Percentiles rank a stretch among this genome's conserved stretches.
Conservation (phyloP, 257 asterid genomes). For the Thymus mandschuricus region DNA sequence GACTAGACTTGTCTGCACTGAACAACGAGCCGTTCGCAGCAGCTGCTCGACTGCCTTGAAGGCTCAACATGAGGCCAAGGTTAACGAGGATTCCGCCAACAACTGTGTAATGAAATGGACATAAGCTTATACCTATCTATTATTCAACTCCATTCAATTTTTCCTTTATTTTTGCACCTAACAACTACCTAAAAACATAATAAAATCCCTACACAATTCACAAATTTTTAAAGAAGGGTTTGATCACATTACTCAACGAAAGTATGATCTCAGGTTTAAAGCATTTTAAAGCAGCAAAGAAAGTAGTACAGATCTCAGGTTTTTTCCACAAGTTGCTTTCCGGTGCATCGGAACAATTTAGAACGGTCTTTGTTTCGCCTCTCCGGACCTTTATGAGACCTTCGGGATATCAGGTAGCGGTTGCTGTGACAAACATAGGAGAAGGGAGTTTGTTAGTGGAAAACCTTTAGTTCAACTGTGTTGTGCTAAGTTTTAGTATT, state of each 20-base stretch:
- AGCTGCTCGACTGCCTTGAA: too few species aligned
- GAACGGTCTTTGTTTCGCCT: background rate
- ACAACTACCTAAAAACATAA: background rate
- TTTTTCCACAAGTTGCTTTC: background rate
- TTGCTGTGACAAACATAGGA: constrained; percentile 8
- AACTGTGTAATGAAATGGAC: constrained; percentile 17
- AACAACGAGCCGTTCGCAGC: too few species aligned
- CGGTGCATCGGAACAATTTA: background rate
- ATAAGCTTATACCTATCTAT: constrained; percentile 21
- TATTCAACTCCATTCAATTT: background rate
- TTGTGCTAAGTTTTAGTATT: background rate
- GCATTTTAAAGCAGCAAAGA: constrained; percentile 2
- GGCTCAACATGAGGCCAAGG: too few species aligned
- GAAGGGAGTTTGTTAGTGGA: background rate
- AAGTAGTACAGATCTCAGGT: background rate
- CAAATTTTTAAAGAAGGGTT: background rate
- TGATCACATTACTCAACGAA: background rate
- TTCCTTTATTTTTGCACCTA: background rate
- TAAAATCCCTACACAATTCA: too few species aligned
- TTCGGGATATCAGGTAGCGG: constrained; percentile 11
- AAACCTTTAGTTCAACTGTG: background rate
- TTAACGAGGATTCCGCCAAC: background rate
- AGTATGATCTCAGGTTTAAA: background rate
- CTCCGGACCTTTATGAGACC: constrained; percentile 14
- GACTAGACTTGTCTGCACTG: too few species aligned